These are phyloP conservation scores for Debaryomycetaceae sp. DNA, from an alignment of 1,139 yeast species.

Conservation along the genomic window DNA sequence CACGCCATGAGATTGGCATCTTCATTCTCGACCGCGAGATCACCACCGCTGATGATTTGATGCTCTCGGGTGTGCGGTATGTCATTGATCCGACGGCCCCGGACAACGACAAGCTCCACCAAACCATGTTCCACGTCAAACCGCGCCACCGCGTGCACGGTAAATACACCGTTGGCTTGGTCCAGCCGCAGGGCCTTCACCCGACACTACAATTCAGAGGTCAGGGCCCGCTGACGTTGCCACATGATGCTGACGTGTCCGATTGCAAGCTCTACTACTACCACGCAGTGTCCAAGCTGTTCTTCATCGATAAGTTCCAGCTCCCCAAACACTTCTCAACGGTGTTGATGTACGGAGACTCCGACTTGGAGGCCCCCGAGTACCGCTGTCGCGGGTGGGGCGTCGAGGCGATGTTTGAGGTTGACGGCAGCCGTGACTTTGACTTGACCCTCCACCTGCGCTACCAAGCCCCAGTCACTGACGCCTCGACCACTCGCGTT, in stretches of 20 bases:
- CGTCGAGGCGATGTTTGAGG: conserved; percentile 32
- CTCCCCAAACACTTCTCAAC: conserved; percentile 22
- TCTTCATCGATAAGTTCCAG: conserved; percentile 42
- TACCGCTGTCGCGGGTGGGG: conserved; percentile 41
- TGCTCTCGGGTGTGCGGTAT: conserved; percentile 32
- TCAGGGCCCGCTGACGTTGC: conserved; percentile 6
- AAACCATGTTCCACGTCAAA: conserved; percentile 40
- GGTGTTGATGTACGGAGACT: conserved; percentile 28
- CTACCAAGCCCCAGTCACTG: conserved; percentile 32
- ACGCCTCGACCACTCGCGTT: conserved; percentile 10
- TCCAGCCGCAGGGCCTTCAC: conserved; percentile 32
- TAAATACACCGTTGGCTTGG: conserved; percentile 8
- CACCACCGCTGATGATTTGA: conserved; percentile 28
- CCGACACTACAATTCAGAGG: conserved; percentile 23
- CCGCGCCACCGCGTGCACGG: conserved; percentile 32
- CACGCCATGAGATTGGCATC: conserved; percentile 28
- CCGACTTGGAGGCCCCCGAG: conserved; percentile 41
- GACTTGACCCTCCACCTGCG: conserved; percentile 35
- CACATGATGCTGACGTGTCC: conserved; percentile 22
- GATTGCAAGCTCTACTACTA: conserved; percentile 34
- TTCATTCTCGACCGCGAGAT: conserved; percentile 27
- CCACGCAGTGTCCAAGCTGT: conserved; percentile 25
- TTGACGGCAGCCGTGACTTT: conserved; percentile 14
- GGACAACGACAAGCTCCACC: conserved; percentile 20
- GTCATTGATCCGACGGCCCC: conserved; percentile 16